Conservation (phyloP, 768 basidiomycete species). For the Trametes cubensis region DNA sequence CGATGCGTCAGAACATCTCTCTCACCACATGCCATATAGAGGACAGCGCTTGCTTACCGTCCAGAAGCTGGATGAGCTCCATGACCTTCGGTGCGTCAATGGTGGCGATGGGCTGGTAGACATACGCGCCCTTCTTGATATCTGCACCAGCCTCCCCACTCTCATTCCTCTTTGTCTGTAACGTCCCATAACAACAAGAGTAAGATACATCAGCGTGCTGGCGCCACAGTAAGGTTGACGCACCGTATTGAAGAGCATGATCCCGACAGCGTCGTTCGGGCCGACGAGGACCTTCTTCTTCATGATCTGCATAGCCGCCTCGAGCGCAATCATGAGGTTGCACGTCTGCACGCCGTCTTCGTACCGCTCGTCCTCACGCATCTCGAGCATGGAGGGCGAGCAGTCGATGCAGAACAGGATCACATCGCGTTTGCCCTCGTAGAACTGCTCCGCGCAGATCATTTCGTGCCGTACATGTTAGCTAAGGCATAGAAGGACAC, state of each 20-base stretch:
- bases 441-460: slow-evolving; percentile 44
- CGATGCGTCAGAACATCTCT: not conserved
- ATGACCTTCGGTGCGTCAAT: slow-evolving; percentile 84
- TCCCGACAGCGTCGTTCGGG: slow-evolving; percentile 88
- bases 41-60: slow-evolving; percentile 50
- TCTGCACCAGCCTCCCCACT: slow-evolving; percentile 48
- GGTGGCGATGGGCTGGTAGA: slow-evolving; percentile 76
- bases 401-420: slow-evolving; percentile 97
- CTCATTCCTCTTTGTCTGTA: slow-evolving; percentile 40
- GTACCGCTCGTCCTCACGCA: slow-evolving; percentile 64
- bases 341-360: slow-evolving; percentile 66
- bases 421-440: slow-evolving; percentile 79
- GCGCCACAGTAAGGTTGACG: slow-evolving; percentile 32
- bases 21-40: not conserved
- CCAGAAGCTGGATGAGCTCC: slow-evolving; percentile 73
- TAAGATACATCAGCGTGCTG: not conserved
- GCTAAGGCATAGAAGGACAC: not conserved
- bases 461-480: too few species aligned
- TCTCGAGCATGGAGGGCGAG: slow-evolving; percentile 83
- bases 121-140: slow-evolving; percentile 68
- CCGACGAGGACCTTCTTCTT: slow-evolving; percentile 89
- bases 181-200: not conserved
- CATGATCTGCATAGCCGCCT: slow-evolving; percentile 83
- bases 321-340: slow-evolving; percentile 77
- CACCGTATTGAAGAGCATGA: slow-evolving; percentile 92